phyloP scores from a whole-genome alignment of 352 stramenopile species.

The Plasmopara muralis region DNA sequence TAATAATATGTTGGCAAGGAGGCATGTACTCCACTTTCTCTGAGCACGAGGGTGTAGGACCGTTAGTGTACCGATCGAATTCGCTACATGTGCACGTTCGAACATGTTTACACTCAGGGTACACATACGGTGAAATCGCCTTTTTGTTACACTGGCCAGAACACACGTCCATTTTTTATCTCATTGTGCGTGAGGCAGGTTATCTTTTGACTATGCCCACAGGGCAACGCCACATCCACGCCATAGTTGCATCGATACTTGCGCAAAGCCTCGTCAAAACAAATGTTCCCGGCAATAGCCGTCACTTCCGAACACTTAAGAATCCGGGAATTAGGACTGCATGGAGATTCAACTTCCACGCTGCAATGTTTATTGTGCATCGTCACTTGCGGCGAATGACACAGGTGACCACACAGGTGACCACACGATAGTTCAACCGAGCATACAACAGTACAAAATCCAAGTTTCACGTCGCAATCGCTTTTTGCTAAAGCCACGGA shows the following conservation, averaged over 20 bases:
- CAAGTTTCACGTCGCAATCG: slow-evolving; percentile 47
- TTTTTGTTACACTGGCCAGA: slow-evolving; percentile 48
- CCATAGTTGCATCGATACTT: slow-evolving; percentile 48
- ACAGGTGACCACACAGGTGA: slow-evolving; percentile 60
- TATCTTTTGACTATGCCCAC: slow-evolving; percentile 50
- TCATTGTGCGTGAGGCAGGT: slow-evolving; percentile 39
- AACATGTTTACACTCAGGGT: slow-evolving; percentile 65
- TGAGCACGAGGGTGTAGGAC: slow-evolving; percentile 35
- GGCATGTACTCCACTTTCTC: slow-evolving; percentile 59
- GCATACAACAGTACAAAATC: slow-evolving; percentile 76
- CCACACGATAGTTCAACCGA: slow-evolving; percentile 44
- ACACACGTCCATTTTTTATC: slow-evolving; percentile 23
- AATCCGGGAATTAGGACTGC: slow-evolving; percentile 38
- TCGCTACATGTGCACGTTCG: slow-evolving; percentile 57
- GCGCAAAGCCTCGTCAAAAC: slow-evolving; percentile 37
- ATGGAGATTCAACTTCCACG: slow-evolving; percentile 59
- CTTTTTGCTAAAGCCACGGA: slow-evolving; percentile 27
- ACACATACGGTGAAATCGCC: slow-evolving; percentile 56
- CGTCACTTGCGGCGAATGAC: slow-evolving; percentile 54
- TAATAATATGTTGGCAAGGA: slow-evolving; percentile 52
- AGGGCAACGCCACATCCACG: slow-evolving; percentile 58
- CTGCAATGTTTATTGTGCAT: slow-evolving; percentile 56
- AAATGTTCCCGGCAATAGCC: slow-evolving; percentile 3
- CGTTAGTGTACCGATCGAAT: slow-evolving; percentile 44
- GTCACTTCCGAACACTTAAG: slow-evolving; percentile 54